phyloP scores from a whole-genome alignment of 2,329 filamentous ascomycete species.

The Didymella sp. region DNA sequence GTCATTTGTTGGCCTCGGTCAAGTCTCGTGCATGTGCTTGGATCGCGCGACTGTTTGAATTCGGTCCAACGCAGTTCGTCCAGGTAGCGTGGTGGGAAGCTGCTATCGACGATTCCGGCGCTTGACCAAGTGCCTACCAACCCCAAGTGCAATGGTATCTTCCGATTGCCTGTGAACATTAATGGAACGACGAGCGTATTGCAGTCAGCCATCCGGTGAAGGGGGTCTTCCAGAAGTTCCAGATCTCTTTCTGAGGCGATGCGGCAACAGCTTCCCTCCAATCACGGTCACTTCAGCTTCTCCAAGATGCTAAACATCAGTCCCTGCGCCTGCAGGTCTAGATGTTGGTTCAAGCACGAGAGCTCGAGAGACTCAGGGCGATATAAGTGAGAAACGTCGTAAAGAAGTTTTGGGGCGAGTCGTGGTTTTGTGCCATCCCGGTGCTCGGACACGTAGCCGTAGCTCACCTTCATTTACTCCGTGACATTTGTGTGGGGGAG shows the following conservation, averaged over 20 bases:
- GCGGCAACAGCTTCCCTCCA: slow-evolving; percentile 1
- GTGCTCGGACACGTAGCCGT: slow-evolving; percentile 9
- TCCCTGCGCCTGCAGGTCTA: not conserved
- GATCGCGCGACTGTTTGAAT: slow-evolving; percentile 3
- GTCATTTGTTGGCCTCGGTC: slow-evolving; percentile 7
- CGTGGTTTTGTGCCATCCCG: slow-evolving; percentile 7
- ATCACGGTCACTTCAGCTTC: not conserved
- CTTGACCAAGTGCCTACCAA: not conserved
- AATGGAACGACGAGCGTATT: not conserved
- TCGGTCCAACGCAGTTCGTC: slow-evolving; percentile 6
- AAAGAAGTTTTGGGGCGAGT: not conserved
- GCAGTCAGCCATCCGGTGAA: not conserved
- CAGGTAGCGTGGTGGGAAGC: not conserved
- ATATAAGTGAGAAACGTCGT: not conserved
- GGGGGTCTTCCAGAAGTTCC: not conserved
- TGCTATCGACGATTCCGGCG: not conserved
- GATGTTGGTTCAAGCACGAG: not conserved
- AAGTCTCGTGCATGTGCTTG: slow-evolving; percentile 2
- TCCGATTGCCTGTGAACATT: not conserved
- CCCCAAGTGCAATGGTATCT: not conserved
- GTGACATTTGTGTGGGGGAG: not conserved
- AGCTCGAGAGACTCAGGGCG: not conserved
- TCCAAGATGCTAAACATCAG: not conserved
- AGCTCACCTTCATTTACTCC: slow-evolving; percentile 5
- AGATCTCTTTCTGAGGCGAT: not conserved